Evolutionary conservation across 2,329 filamentous ascomycete genomes (phyloP), one percentile per base, ranked within the genome.

Genomic region (Botrytis galanthina): DNA sequence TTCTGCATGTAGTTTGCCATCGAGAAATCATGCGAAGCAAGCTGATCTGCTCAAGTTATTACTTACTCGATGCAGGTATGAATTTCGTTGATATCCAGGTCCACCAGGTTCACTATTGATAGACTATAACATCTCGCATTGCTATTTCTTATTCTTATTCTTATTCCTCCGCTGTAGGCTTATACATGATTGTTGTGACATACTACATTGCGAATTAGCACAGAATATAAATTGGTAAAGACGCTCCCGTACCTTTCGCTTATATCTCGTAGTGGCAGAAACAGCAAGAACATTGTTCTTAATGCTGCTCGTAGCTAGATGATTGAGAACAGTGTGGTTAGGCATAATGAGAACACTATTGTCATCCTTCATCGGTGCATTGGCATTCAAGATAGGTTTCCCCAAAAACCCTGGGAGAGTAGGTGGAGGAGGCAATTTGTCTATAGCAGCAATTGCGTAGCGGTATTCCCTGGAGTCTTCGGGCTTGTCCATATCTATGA

Each of bases 111-210:
- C 63, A 39, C 54, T 59, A 72, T 72, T 46, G 35, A 68, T 60
- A 69, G 29, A 59, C 63, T 42, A 12, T 57, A 42, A 57, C 59
- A 68, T 70, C 54, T 67, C 44, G 62, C 63, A 72, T 60, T 60
- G 39, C 39, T 60, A 39, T n/a, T 29, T 32, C n/a, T 20, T 69
- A 69, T 42, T 48, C 71, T 78, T 75, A 79, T 42, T 48, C 71
- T 78, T 75, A 80, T 59, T 88, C 85, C 75, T 89, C 87, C n/a
- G 84, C 82, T 9, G 86, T 86, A 18, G 94, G 94, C 85, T 98
- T 98, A 85, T 98, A 98, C 86, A 98, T 92, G 81, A 98, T 97
- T 3, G 95, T 98, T 6, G 95, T 98, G 51, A 98, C 92, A 83
- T 98, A 98, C 95, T 98, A 79, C 37, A 69, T 37, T 37, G 46